Base-by-base conservation (phyloP, 345 rosid genomes). In the Pseudoturritis turrita region DNA sequence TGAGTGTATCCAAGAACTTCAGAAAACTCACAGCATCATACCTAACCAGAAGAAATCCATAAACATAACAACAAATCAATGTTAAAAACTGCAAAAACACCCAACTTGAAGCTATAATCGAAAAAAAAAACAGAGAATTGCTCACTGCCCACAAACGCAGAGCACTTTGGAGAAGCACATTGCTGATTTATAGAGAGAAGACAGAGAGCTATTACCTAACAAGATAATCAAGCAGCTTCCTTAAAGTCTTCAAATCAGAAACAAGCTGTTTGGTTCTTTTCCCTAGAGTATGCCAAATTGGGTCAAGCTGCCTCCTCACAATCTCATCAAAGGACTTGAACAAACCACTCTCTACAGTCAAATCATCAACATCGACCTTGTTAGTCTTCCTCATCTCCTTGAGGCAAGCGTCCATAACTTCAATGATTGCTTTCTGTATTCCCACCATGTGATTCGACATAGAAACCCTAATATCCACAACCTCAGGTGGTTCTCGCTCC, bases 251-350 rank as follows among this genome's bases (percentile, higher is more conserved):
- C 88, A 95, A 85, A 83, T 95, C 99, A 0, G 97, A 95, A 71
- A 95, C 99, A 33, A 95, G 91, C 79, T 91, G 98, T 74, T 89
- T 95, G 1, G 96, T 95, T 77, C 89, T 91, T 82, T 88, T 95
- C 70, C 99, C 98, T 50, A 95, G 74, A 2, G 87, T 85, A 74
- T 95, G 99, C 99, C 99, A 95, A 71, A 95, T 95, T 18, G 99
- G 99, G 60, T 95, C 98, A 81, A 95, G 81, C 65, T 95, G 99
- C 67, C 91, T 88, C 81, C 92, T 85, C 73, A 95, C 82, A 73
- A 95, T 91, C 88, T 95, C 99, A 84, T 95, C 99, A 85, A 95
- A 95, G 19, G 96, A 91, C 87, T 95, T 95, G 37, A 95, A 95
- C 87, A 95, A 72, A 4, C 96, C 98, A 81, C 86, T 91, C 87